Conservation (phyloP, 202 grass and related monocot genomes). For the Brachypodium distachyon region DNA sequence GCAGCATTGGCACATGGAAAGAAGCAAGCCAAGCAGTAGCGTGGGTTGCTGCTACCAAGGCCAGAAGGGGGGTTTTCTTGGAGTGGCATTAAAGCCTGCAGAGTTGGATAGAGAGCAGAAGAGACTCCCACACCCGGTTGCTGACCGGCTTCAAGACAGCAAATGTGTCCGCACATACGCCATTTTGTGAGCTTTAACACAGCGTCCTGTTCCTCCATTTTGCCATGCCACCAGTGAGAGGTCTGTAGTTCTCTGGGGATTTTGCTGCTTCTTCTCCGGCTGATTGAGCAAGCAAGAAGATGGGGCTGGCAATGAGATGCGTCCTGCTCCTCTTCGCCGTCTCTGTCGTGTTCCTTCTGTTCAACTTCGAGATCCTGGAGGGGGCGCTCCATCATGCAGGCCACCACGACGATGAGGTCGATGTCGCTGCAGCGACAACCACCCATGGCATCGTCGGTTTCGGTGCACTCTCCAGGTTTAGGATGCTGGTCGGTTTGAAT, state of each 20-base stretch:
- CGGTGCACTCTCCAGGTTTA: slow-evolving; percentile 25
- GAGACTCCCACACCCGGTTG: background rate
- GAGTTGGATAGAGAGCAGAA: slow-evolving; percentile 8
- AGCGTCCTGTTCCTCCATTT: background rate
- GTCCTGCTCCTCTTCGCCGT: slow-evolving; percentile 14
- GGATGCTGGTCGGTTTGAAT: slow-evolving; percentile 28
- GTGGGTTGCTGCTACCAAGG: background rate
- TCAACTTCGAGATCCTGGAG: slow-evolving; percentile 21
- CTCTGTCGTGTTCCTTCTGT: slow-evolving; percentile 24
- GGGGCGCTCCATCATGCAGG: background rate
- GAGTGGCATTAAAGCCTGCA: slow-evolving; percentile 57
- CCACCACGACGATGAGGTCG: background rate
- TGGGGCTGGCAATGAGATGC: slow-evolving; percentile 16
- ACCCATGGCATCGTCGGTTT: background rate
- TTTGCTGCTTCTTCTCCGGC: background rate
- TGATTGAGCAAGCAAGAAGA: background rate
- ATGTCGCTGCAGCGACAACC: background rate
- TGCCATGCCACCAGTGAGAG: background rate
- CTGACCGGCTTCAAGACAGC: background rate
- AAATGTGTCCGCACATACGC: background rate
- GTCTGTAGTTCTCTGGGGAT: background rate
- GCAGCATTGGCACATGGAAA: background rate
- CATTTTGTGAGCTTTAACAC: slow-evolving; percentile 16
- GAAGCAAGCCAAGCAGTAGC: background rate
- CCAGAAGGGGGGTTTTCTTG: slow-evolving; percentile 45